Conservation (phyloP, 176 grass and related monocot genomes). For the Carex parvula region DNA sequence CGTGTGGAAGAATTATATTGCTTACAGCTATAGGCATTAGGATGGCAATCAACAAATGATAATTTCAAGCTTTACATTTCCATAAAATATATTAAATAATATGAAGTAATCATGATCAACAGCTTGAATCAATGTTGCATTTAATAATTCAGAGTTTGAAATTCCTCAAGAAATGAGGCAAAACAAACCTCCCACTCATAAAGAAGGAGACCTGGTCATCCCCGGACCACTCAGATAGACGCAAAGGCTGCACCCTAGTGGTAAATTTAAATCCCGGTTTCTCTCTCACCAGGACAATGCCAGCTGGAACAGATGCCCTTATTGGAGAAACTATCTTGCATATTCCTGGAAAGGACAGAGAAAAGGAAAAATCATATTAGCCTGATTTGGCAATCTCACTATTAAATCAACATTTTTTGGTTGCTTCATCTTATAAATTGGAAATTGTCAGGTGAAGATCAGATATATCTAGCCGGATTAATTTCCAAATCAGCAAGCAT, state of each 20-base stretch:
- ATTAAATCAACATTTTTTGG: not conserved
- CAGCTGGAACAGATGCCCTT: constrained; percentile 78
- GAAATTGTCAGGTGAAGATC: not conserved
- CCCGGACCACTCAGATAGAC: constrained; percentile 75
- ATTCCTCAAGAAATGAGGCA: not conserved
- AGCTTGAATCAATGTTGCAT: not conserved
- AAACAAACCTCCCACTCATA: constrained; percentile 81
- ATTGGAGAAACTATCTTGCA: constrained; percentile 88
- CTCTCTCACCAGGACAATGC: constrained; percentile 75
- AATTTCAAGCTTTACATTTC: constrained; percentile 9
- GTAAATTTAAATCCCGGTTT: constrained; percentile 86
- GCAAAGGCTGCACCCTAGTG: constrained; percentile 89
- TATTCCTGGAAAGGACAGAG: constrained; percentile 48
- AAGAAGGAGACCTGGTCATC: constrained; percentile 86
- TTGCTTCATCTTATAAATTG: not conserved
- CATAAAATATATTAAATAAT: not conserved
- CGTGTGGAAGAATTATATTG: not conserved
- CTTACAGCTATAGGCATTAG: constrained; percentile 4
- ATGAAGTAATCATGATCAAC: constrained; percentile 6
- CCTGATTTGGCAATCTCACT: not conserved
- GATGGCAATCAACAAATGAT: not conserved
- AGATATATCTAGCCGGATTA: not conserved
- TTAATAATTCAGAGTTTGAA: constrained; percentile 1
- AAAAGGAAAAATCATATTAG: not conserved
- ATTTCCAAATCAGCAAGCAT: not conserved